phyloP scores from a whole-genome alignment of 2,329 filamentous ascomycete genomes.

The Ciborinia camelliae region DNA sequence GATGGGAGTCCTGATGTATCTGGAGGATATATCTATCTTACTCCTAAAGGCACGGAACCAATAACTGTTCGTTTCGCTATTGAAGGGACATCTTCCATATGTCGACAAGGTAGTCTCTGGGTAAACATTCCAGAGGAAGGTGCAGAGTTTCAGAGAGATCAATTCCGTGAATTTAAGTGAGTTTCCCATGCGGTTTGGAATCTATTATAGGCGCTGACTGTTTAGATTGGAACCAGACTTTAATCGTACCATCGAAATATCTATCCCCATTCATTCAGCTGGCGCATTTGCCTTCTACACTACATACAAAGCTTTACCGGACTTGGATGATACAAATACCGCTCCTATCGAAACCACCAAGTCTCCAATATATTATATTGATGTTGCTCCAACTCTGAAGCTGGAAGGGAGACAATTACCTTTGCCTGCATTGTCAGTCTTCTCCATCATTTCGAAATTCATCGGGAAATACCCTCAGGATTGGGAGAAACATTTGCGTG shows the following conservation, averaged over 20 bases:
- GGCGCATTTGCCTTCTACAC: constrained; percentile 94
- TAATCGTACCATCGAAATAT: constrained; percentile 86
- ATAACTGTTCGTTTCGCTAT: constrained; percentile 85
- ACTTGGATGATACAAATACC: constrained; percentile 53
- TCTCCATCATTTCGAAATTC: constrained; percentile 95
- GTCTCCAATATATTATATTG: constrained; percentile 84
- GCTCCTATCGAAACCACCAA: constrained; percentile 54
- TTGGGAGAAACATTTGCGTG: constrained; percentile 84
- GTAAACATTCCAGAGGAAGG: constrained; percentile 86
- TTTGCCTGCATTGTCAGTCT: constrained; percentile 81
- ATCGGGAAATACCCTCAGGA: constrained; percentile 89
- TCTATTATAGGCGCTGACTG: constrained; percentile 21
- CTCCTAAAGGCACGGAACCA: constrained; percentile 67
- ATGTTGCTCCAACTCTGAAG: constrained; percentile 78
- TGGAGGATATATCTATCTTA: constrained; percentile 88
- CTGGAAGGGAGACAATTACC: constrained; percentile 74
- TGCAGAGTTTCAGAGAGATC: constrained; percentile 69
- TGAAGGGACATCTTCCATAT: constrained; percentile 93
- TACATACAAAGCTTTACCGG: constrained; percentile 83
- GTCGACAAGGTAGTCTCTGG: constrained; percentile 90
- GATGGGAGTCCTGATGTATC: constrained; percentile 86
- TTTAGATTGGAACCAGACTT: constrained; percentile 82
- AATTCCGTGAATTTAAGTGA: constrained; percentile 87
- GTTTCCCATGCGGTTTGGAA: constrained; percentile 35
- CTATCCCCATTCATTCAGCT: constrained; percentile 75